These are phyloP conservation scores for Magnolia officinalis DNA, from an alignment of 164 flowering plant genomes.

Conservation along the genomic window DNA sequence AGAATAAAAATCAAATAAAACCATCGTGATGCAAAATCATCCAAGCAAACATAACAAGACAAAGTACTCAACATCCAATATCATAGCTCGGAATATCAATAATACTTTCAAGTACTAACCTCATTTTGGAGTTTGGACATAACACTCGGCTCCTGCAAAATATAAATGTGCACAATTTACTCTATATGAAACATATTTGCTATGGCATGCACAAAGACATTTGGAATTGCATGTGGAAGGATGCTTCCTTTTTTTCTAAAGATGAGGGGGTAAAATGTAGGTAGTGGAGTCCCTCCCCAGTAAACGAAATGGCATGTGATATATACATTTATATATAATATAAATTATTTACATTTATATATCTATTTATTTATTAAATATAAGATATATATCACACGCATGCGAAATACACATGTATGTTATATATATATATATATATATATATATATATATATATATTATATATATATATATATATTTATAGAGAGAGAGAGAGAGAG, in stretches of 20 bases:
- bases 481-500: neutral
- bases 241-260: neutral
- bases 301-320: neutral
- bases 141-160: constrained; percentile 72
- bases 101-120: constrained; percentile 37
- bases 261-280: no score
- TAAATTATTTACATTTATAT: no score
- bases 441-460: no score
- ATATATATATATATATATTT: neutral
- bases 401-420: neutral
- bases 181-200: neutral
- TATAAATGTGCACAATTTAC: neutral
- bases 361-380: no score
- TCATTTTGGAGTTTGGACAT: constrained; percentile 87
- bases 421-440: no score
- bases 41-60: neutral
- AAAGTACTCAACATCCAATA: neutral
- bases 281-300: neutral
- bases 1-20: constrained; percentile 9
- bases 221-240: neutral
- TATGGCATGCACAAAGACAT: neutral
- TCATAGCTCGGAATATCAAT: neutral
- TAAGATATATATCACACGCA: no score
- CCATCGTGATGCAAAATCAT: neutral
- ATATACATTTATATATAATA: no score